phyloP scores from a whole-genome alignment of 2,329 filamentous ascomycete species.

The Ascochyta clinopodiicola region DNA sequence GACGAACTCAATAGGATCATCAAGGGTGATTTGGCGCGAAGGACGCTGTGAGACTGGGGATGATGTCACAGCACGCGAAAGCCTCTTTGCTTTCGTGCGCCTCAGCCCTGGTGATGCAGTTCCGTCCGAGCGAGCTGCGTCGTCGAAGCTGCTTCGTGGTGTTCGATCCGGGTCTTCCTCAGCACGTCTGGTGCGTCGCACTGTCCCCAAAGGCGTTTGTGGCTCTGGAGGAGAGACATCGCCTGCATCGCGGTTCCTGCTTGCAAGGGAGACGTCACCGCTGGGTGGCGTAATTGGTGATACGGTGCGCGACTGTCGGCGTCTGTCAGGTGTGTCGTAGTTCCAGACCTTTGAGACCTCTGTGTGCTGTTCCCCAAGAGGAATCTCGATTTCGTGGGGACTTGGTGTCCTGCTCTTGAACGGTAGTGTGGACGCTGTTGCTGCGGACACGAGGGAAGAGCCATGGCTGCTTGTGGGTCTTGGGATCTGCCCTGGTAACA shows the following conservation, averaged over 20 bases:
- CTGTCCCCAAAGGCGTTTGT: conserved; percentile 23
- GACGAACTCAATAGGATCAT: conserved; percentile 36
- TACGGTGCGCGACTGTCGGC: conserved; percentile 34
- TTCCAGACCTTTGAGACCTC: conserved; percentile 56
- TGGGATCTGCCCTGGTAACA: conserved; percentile 56
- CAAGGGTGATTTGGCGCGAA: conserved; percentile 45
- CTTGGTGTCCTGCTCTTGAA: conserved; percentile 54
- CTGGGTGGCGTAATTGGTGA: conserved; percentile 48
- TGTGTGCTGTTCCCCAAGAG: conserved; percentile 64
- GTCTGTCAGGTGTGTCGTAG: conserved; percentile 43
- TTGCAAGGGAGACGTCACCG: conserved; percentile 45
- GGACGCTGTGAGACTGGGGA: conserved; percentile 38
- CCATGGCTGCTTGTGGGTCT: conserved; percentile 58
- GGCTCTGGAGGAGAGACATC: conserved; percentile 24
- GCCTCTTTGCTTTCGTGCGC: conserved; percentile 49
- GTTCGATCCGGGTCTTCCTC: conserved; percentile 38
- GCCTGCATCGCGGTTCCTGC: conserved; percentile 21
- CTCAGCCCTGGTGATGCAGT: conserved; percentile 44
- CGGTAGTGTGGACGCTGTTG: conserved; percentile 41
- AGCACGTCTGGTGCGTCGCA: conserved; percentile 15
- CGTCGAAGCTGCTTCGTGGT: conserved; percentile 47
- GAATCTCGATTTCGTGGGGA: conserved; percentile 64
- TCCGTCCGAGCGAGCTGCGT: conserved; percentile 42
- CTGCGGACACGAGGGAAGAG: conserved; percentile 56
- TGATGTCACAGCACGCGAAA: conserved; percentile 39